Base-by-base conservation (phyloP, 2,329 filamentous ascomycete genomes). In the Penicillium sp. region DNA sequence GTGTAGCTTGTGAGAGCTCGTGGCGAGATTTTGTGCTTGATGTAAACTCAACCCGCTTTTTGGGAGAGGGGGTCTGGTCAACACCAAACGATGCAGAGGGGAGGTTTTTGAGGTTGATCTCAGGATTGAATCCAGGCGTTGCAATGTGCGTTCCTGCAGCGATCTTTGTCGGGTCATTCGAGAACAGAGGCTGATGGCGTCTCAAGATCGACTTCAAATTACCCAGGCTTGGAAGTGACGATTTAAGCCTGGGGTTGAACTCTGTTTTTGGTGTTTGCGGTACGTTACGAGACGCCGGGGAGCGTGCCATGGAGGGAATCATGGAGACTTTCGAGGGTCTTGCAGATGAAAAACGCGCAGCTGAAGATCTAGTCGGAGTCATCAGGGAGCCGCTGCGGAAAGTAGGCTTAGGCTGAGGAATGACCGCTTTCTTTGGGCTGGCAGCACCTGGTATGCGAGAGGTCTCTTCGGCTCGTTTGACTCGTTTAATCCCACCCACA, bases 1-100 rank as follows among this genome's bases (percentile, higher is more conserved):
- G 74, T 28, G 74, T 76, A 4, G 66, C 63, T 16, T 72, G 61
- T 35, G 67, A 60, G n/a, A 70, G 63, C 14, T 70, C 68, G 55
- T 74, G 65, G 28, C 67, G 68, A 52, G 72, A 70, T 60, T 89
- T 82, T 35, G 86, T 86, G 59, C 84, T 85, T 0, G 86, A 87
- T 0, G 88, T 91, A 66, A 96, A 96, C 51, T 89, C 86, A 35
- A 96, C 90, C 56, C 83, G 87, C 76, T 95, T 96, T 71, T 85
- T 89, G 23, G 85, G 81, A 30, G 86, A 85, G 7, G 88, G 88
- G 1, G 88, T 90, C 5, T 84, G 85, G 5, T 82, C 79, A 45
- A 38, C 16, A 18, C 64, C 60, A 3, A 64, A 66, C 30, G 66
- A 63, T 11, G 58, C 52, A 24, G 66, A 64, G 20, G 64, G 65